Evolutionary conservation across 345 rosid genomes (phyloP), one percentile per base, ranked within the genome.

Genomic region (Bruguiera gymnorhiza): DNA sequence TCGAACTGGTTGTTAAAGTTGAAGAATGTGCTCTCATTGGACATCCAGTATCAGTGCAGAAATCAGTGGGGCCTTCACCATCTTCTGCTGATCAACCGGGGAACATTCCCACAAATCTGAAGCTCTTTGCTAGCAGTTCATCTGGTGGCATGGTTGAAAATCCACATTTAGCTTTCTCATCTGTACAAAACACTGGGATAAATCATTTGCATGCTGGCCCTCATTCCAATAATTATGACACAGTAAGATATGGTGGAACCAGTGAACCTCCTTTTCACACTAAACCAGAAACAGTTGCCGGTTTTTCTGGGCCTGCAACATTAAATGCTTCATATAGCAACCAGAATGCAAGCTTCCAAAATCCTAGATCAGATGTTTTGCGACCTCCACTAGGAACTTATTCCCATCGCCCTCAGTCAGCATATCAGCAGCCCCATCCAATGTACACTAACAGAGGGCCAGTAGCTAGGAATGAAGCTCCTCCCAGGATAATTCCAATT

Each of bases 361-460:
- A 76, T 46, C 75, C 84, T 62, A 81, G 78, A 66, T 79, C 79
- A n/a, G 89, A 79, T 69, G 72, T 71, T 75, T 54, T 73, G 24
- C 80, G 75, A 56, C 77, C 87, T 67, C 71, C 76, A 74, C 70
- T 24, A n/a, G 73, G 75, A 10, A 36, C 74, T 39, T 77, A 77
- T 68, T 51, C 53, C 30, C 80, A 63, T 50, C 76, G 82, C 13
- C 75, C 76, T 50, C 80, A 71, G 54, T 71, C 85, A 31, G 62
- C 81, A 31, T 81, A 84, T 81, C 92, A 83, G 80, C 90, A 71
- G 36, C 87, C 87, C 26, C 78, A 80, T 43, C 84, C 87, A 66
- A 78, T 84, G 87, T 89, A 87, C 65, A 64, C 53, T 63, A 91
- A 91, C 77, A 80, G 85, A 72, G 95, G 93, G 60, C 89, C 90